Evolutionary conservation across 2,329 filamentous ascomycete genomes (phyloP).

Genomic region (Stachybotrys chlorohalonatus): DNA sequence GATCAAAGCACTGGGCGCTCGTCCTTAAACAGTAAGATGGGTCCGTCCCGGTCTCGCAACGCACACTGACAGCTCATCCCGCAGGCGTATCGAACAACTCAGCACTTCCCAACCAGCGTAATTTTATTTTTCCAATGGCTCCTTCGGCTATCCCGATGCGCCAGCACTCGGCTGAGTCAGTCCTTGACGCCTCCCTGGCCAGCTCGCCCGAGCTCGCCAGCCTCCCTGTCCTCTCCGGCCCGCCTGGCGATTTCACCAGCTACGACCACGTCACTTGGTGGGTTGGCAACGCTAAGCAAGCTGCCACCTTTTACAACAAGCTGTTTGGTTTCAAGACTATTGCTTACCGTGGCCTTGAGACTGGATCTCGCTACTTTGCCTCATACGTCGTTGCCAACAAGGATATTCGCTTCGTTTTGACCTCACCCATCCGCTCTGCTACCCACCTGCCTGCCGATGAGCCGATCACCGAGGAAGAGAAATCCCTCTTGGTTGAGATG

Average conservation of each 20-base stretch:
- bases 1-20: too few species aligned
- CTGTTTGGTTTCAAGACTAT: conserved; percentile 68
- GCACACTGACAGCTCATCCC: too few species aligned
- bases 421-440: conserved; percentile 55
- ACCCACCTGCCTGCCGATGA: conserved; percentile 37
- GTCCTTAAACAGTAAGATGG: too few species aligned
- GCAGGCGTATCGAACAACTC: too few species aligned
- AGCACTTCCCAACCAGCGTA: too few species aligned
- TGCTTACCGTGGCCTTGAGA: conserved; percentile 71
- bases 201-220: neutral
- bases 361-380: conserved; percentile 60
- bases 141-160: neutral
- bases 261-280: conserved; percentile 82
- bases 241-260: conserved; percentile 24
- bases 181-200: neutral
- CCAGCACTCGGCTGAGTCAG: neutral
- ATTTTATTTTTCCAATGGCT: neutral
- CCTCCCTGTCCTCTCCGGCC: conserved; percentile 3
- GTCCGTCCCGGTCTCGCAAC: too few species aligned
- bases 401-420: conserved; percentile 62
- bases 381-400: conserved; percentile 68
- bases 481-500: conserved; percentile 53
- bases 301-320: conserved; percentile 69
- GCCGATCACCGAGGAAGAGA: conserved; percentile 47
- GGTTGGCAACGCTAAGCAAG: conserved; percentile 81